Evolutionary conservation across 257 asterid species (phyloP).

Genomic region (Scutellaria galericulata): DNA sequence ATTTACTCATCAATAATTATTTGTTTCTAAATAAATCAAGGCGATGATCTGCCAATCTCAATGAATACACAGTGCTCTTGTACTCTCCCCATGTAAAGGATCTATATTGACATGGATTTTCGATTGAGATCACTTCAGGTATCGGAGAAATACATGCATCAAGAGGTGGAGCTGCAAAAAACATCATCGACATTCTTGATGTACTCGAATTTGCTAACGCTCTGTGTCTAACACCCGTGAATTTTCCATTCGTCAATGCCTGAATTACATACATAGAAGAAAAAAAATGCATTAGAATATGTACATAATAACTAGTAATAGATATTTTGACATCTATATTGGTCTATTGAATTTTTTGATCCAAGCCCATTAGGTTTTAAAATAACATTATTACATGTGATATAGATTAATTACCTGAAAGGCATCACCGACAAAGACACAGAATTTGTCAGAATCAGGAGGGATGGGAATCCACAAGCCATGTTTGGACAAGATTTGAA

Average conservation of each 20-base stretch:
- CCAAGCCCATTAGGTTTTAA: too few relatives aligned
- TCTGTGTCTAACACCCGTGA: slow-evolving; percentile 69
- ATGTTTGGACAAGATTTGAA: slow-evolving; percentile 57
- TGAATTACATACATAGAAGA: slow-evolving; percentile 5
- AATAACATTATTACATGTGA: too few relatives aligned
- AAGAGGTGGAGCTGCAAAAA: slow-evolving; percentile 71
- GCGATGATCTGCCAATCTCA: slow-evolving; percentile 59
- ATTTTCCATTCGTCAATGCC: slow-evolving; percentile 76
- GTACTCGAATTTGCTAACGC: slow-evolving; percentile 50
- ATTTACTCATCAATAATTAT: neutral
- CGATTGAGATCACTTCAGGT: slow-evolving; percentile 30
- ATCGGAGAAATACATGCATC: slow-evolving; percentile 49
- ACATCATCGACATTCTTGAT: slow-evolving; percentile 70
- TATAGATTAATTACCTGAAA: slow-evolving; percentile 34
- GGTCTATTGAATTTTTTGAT: too few relatives aligned
- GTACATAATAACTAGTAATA: too few relatives aligned
- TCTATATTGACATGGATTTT: slow-evolving; percentile 43
- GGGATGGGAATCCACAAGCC: slow-evolving; percentile 70
- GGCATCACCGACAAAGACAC: slow-evolving; percentile 72
- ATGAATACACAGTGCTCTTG: slow-evolving; percentile 54
- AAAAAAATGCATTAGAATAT: too few relatives aligned
- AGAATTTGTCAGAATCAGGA: slow-evolving; percentile 60
- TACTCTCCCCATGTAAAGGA: slow-evolving; percentile 77
- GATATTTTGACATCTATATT: too few relatives aligned
- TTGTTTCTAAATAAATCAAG: slow-evolving; percentile 55